phyloP scores from a whole-genome alignment of 805 yeast species.

The Clavispora fructus region DNA sequence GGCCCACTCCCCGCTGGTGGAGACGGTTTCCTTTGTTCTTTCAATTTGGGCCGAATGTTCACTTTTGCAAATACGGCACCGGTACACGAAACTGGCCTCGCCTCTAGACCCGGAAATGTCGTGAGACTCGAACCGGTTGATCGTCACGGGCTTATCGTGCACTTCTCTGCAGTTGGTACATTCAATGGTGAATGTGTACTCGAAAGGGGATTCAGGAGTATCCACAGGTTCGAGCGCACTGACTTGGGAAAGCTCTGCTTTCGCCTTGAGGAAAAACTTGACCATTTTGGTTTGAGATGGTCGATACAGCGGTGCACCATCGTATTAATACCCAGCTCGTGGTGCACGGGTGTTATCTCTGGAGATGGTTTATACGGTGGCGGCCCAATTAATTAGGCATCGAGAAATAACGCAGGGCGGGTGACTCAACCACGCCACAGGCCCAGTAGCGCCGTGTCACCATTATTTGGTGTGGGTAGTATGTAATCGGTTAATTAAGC shows the following conservation, averaged over 20 bases:
- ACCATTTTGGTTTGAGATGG: conserved; percentile 22
- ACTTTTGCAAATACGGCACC: conserved; percentile 59
- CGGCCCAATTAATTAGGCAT: background rate
- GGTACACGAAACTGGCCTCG: conserved; percentile 76
- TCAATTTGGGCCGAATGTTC: conserved; percentile 34
- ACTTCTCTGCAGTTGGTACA: conserved; percentile 78
- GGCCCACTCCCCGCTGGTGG: conserved; percentile 38
- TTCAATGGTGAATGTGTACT: conserved; percentile 65
- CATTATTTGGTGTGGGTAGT: no score
- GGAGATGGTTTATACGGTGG: background rate
- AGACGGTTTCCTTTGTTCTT: conserved; percentile 33
- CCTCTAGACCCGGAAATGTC: conserved; percentile 71
- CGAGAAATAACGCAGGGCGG: no score
- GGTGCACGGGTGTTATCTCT: background rate
- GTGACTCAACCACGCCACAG: no score
- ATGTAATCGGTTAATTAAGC: no score
- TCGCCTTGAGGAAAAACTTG: conserved; percentile 30
- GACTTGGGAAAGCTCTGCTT: conserved; percentile 51
- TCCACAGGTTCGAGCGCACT: conserved; percentile 58
- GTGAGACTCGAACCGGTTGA: conserved; percentile 62
- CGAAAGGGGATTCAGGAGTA: conserved; percentile 55
- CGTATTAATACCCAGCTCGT: background rate
- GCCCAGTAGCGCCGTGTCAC: no score
- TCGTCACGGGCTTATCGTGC: conserved; percentile 65
- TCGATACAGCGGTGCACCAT: background rate